phyloP scores from a whole-genome alignment of 495 filamentous ascomycete genomes.

The Elasticomyces elasticus region DNA sequence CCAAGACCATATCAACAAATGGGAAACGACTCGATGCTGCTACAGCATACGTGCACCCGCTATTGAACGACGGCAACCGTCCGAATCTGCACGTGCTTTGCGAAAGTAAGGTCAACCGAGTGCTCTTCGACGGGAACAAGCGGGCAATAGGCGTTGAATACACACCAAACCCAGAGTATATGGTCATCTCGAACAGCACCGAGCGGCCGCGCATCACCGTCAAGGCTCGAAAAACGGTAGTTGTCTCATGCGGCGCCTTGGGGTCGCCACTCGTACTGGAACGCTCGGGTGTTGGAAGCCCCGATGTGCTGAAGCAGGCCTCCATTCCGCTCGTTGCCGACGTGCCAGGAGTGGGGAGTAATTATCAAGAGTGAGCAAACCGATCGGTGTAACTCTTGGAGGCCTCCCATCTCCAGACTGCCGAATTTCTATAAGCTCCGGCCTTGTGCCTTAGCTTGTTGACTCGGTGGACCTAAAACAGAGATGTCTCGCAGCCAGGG shows the following conservation, averaged over 20 bases:
- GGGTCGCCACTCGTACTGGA: constrained; percentile 29
- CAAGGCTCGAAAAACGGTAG: constrained; percentile 26
- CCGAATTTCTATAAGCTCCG: too few relatives aligned
- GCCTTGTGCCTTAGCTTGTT: too few relatives aligned
- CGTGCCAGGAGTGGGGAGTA: constrained; percentile 22
- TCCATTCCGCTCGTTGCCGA: constrained; percentile 13
- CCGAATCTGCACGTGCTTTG: constrained; percentile 26
- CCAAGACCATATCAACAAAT: constrained; percentile 14
- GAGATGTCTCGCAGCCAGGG: too few relatives aligned
- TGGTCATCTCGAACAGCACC: constrained; percentile 26
- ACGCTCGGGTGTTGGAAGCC: constrained; percentile 25
- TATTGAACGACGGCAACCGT: constrained; percentile 22
- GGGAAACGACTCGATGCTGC: constrained; percentile 31
- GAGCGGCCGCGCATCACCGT: constrained; percentile 27
- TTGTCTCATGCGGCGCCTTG: constrained; percentile 23
- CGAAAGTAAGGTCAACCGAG: constrained; percentile 20
- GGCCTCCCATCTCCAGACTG: too few relatives aligned
- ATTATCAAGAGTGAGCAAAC: constrained; percentile 28
- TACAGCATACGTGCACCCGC: constrained; percentile 31
- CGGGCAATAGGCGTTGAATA: constrained; percentile 23
- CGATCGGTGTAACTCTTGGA: too few relatives aligned
- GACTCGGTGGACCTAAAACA: too few relatives aligned
- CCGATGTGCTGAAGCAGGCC: constrained; percentile 11
- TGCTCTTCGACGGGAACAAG: constrained; percentile 20
- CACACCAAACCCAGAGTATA: constrained; percentile 16